Evolutionary conservation across 208 protist genomes (phyloP).

Genomic region (Crithidia sp.): DNA sequence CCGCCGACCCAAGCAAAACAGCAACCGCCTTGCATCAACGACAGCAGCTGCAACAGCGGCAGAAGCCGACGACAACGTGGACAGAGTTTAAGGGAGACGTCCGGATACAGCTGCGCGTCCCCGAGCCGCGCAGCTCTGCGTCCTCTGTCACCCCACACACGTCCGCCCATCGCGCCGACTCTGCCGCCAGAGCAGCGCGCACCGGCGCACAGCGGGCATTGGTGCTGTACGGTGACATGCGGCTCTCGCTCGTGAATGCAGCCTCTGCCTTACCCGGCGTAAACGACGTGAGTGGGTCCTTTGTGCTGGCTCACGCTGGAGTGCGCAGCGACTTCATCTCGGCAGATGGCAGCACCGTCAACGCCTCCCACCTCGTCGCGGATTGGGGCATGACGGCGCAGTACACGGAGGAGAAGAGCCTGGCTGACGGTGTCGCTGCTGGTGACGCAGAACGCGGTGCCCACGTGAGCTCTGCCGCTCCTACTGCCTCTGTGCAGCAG

Average conservation of each 20-base stretch:
- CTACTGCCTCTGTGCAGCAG: background rate
- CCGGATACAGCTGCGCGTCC: constrained; percentile 27
- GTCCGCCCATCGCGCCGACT: background rate
- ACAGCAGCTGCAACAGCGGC: background rate
- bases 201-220: constrained; percentile 22
- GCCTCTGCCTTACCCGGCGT: background rate
- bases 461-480: too few relatives aligned
- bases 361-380: constrained; percentile 15
- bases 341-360: background rate
- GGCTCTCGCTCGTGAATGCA: constrained; percentile 18
- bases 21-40: background rate
- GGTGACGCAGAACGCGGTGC: background rate
- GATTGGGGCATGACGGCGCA: constrained; percentile 35
- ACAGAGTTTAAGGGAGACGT: constrained; percentile 25
- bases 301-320: constrained; percentile 27
- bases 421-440: background rate
- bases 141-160: background rate
- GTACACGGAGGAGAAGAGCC: constrained; percentile 25
- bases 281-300: constrained; percentile 17
- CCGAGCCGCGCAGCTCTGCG: constrained; percentile 12
- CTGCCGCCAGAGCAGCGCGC: background rate
- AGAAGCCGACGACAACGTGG: constrained; percentile 4
- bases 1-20: too few relatives aligned
- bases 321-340: constrained; percentile 32
- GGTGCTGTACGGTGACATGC: constrained; percentile 33